Evolutionary conservation across 1,139 yeast genomes (phyloP).

Genomic region (Pichia sorboxylosa): DNA sequence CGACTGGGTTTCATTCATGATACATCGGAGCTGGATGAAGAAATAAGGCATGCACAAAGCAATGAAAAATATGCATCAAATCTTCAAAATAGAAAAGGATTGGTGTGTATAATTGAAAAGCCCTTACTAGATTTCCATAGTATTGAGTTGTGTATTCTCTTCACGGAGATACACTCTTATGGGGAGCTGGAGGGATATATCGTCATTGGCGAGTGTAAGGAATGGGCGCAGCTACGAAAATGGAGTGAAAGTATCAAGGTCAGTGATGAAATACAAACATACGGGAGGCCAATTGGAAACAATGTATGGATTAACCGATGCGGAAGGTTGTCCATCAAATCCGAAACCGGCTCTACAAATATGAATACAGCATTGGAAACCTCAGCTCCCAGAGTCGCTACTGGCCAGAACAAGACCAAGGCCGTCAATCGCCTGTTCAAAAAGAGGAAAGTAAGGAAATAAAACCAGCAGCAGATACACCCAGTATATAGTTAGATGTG

Average conservation of each 20-base stretch:
- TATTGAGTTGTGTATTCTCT: conserved; percentile 6
- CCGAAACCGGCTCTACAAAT: not conserved
- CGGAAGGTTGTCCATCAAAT: conserved; percentile 5
- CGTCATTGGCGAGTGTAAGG: conserved; percentile 10
- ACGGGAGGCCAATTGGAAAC: conserved; percentile 5
- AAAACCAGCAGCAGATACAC: not conserved
- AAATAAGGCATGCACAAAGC: not conserved
- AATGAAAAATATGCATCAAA: too few relatives aligned
- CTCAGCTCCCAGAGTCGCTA: too few relatives aligned
- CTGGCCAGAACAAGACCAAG: conserved; percentile 1
- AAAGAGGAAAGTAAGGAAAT: not conserved
- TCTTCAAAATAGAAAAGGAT: conserved; percentile 2
- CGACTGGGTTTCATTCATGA: not conserved
- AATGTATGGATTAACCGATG: conserved; percentile 10
- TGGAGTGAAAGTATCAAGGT: conserved; percentile 4
- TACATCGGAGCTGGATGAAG: not conserved
- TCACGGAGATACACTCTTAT: conserved; percentile 10
- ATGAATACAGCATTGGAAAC: too few relatives aligned
- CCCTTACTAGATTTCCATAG: not conserved
- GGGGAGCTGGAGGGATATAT: conserved; percentile 6
- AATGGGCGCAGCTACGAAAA: conserved; percentile 5
- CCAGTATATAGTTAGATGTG: conserved; percentile 3
- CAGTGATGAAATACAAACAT: not conserved
- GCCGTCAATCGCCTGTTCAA: conserved; percentile 8
- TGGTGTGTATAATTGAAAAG: conserved; percentile 5